These are phyloP conservation scores for Trichoderma virens DNA, from an alignment of 495 filamentous ascomycete genomes.

Conservation along the genomic window DNA sequence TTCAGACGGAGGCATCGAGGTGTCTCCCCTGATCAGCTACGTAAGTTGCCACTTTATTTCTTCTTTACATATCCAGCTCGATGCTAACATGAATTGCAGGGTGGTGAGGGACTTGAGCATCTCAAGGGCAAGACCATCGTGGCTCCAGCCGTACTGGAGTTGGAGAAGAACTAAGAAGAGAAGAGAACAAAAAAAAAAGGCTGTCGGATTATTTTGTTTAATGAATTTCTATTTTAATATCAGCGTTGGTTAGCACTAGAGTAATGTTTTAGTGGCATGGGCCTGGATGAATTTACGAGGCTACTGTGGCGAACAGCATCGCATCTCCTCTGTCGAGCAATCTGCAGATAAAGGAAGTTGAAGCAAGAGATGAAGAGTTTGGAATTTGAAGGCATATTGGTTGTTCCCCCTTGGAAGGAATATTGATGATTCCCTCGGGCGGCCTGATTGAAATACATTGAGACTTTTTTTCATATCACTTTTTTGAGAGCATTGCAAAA, in stretches of 20 bases:
- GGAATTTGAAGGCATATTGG: too few relatives aligned
- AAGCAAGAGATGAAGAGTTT: not conserved
- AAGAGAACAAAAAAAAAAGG: slow-evolving; percentile 15
- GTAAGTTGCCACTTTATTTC: slow-evolving; percentile 49
- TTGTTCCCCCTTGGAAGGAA: too few relatives aligned
- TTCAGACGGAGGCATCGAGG: slow-evolving; percentile 67
- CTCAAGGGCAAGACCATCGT: slow-evolving; percentile 66
- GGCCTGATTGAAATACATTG: not conserved
- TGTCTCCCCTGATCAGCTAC: slow-evolving; percentile 92
- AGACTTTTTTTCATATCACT: not conserved
- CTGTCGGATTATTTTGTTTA: not conserved
- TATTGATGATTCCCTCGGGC: not conserved
- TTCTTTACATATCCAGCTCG: not conserved
- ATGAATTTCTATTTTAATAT: not conserved
- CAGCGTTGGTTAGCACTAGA: slow-evolving; percentile 3
- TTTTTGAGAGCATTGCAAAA: not conserved
- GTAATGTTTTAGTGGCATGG: not conserved
- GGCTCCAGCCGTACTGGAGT: slow-evolving; percentile 69
- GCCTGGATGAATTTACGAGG: not conserved
- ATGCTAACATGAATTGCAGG: slow-evolving; percentile 39
- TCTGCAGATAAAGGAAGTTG: not conserved
- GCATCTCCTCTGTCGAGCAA: not conserved
- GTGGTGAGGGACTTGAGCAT: slow-evolving; percentile 81
- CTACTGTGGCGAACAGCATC: not conserved
- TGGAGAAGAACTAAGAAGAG: slow-evolving; percentile 32